Evolutionary conservation across 164 flowering plant genomes (phyloP).

Genomic region (Magnolia officinalis): DNA sequence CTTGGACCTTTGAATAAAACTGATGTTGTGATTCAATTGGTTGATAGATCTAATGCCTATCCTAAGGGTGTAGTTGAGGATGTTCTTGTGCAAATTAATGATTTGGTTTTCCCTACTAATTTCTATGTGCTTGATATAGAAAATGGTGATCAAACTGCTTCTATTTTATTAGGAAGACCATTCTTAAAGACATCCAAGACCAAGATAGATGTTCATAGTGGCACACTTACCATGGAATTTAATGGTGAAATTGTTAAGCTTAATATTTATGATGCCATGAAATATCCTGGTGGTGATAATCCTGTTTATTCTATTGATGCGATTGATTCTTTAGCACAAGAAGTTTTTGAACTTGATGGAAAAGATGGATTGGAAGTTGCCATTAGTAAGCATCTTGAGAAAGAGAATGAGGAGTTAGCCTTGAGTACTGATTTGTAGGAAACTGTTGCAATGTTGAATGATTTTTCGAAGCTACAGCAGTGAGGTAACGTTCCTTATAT

Average conservation of each 20-base stretch:
- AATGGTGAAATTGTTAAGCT: conserved; percentile 14
- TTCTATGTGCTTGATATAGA: not conserved
- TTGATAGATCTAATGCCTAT: not conserved
- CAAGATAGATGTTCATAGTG: conserved; percentile 9
- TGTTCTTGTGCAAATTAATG: not conserved
- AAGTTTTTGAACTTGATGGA: not conserved
- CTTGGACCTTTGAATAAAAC: conserved; percentile 13
- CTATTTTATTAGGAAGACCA: no score
- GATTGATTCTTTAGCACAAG: not conserved
- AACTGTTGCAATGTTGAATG: not conserved
- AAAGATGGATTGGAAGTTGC: not conserved
- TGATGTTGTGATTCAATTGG: conserved; percentile 16
- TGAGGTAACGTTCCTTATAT: not conserved
- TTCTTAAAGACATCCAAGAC: conserved; percentile 1
- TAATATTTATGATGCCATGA: conserved; percentile 15
- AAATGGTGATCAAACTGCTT: no score
- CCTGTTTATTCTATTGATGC: not conserved
- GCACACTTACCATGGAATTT: conserved; percentile 16
- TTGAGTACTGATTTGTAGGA: not conserved
- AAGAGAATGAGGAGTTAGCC: no score
- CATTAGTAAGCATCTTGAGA: not conserved
- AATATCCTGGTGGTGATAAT: not conserved
- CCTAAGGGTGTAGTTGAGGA: not conserved
- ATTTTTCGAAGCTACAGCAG: not conserved
- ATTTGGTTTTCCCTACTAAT: not conserved